Evolutionary conservation across 768 basidiomycete genomes (phyloP).

Genomic region (Trichaptum fuscoviolaceum): DNA sequence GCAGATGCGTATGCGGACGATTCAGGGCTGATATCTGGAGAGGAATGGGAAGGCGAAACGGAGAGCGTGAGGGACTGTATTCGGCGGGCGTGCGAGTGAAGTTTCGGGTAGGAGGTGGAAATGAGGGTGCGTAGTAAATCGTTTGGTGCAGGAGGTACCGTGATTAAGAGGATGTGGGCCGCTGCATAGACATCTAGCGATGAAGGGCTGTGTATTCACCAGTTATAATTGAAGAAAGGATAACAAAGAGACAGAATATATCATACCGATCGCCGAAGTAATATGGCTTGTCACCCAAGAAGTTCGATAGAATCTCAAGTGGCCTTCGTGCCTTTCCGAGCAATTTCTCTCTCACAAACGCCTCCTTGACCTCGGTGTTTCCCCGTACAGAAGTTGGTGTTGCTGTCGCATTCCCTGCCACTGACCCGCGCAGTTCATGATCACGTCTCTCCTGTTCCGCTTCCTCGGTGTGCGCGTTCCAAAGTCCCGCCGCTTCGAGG

Average conservation of each 20-base stretch:
- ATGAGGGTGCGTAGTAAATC: slow-evolving; percentile 43
- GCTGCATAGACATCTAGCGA: slow-evolving; percentile 63
- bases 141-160: slow-evolving; percentile 1
- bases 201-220: slow-evolving; percentile 40
- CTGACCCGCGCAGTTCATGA: background rate
- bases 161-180: slow-evolving; percentile 59
- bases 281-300: slow-evolving; percentile 46
- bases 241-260: slow-evolving; percentile 3
- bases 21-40: slow-evolving; percentile 9
- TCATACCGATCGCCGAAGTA: slow-evolving; percentile 46
- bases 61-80: slow-evolving; percentile 33
- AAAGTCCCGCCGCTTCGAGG: slow-evolving; percentile 59
- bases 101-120: slow-evolving; percentile 46
- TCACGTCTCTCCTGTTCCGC: slow-evolving; percentile 32
- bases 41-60: slow-evolving; percentile 18
- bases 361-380: slow-evolving; percentile 38
- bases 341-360: slow-evolving; percentile 66
- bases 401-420: background rate
- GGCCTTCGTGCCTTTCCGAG: slow-evolving; percentile 50
- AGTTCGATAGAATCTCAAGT: slow-evolving; percentile 53
- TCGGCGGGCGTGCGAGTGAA: slow-evolving; percentile 54
- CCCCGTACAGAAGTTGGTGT: slow-evolving; percentile 16
- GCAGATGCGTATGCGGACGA: slow-evolving; percentile 2
- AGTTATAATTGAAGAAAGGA: background rate
- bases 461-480: slow-evolving; percentile 41